phyloP scores from a whole-genome alignment of 2,329 filamentous ascomycete species.

The Mariannaea elegans region DNA sequence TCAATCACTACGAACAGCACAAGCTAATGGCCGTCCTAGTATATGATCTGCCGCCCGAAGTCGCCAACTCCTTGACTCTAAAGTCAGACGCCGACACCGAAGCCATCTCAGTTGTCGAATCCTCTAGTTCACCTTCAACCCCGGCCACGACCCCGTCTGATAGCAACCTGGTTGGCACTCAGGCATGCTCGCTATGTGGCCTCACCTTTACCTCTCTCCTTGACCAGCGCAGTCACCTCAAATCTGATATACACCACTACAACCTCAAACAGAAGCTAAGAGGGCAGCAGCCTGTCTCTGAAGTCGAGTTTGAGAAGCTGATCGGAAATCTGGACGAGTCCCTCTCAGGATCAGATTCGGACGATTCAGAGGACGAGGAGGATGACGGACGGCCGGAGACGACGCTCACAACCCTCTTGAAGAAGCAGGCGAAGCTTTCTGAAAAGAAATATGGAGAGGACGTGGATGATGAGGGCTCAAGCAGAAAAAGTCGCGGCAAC shows the following conservation, averaged over 20 bases:
- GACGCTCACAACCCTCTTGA: slow-evolving; percentile 79
- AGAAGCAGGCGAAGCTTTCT: slow-evolving; percentile 81
- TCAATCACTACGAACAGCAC: background rate
- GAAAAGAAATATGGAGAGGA: slow-evolving; percentile 58
- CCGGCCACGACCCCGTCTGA: slow-evolving; percentile 37
- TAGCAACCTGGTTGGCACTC: slow-evolving; percentile 66
- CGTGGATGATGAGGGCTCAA: slow-evolving; percentile 50
- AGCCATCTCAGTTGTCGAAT: slow-evolving; percentile 30
- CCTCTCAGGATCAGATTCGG: slow-evolving; percentile 85
- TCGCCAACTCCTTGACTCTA: slow-evolving; percentile 72
- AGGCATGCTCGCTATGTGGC: slow-evolving; percentile 83
- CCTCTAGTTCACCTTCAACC: slow-evolving; percentile 34
- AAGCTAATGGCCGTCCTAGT: slow-evolving; percentile 57
- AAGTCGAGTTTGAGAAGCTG: slow-evolving; percentile 86
- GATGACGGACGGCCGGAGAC: slow-evolving; percentile 68
- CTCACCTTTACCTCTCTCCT: slow-evolving; percentile 75
- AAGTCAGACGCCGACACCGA: slow-evolving; percentile 46
- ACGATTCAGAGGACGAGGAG: slow-evolving; percentile 74
- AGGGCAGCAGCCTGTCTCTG: slow-evolving; percentile 75
- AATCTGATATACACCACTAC: slow-evolving; percentile 92
- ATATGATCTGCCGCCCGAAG: slow-evolving; percentile 81
- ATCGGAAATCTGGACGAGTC: slow-evolving; percentile 89
- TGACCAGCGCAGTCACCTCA: slow-evolving; percentile 86
- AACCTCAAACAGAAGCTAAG: slow-evolving; percentile 93
- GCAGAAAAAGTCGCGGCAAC: slow-evolving; percentile 67